A percentile compares a stretch with the other conserved stretches of the same genome.
phyloP scores from a whole-genome alignment of 257 asterid species.

The Gentiana macrophylla region DNA sequence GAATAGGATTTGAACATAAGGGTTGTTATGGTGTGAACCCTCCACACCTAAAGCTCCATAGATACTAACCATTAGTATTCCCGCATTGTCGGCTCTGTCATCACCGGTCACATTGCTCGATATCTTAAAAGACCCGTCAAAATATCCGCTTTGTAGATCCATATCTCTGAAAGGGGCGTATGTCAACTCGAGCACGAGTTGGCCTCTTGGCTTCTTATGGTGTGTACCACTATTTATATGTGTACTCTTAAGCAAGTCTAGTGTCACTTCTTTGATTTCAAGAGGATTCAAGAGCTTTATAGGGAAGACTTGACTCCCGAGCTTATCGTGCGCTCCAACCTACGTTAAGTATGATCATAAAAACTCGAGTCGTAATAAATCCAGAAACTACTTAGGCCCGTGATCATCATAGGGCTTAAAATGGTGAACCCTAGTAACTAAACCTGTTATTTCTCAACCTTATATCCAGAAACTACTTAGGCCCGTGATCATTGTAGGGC shows the following conservation, averaged over 20 bases:
- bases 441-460: no score
- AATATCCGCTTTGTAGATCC: constrained; percentile 23
- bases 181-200: constrained; percentile 31
- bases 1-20: constrained; percentile 43
- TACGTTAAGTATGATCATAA: constrained; percentile 10
- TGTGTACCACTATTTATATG: constrained; percentile 37
- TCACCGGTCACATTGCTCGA: constrained; percentile 17
- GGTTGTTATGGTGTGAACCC: constrained; percentile 53
- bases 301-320: constrained; percentile 75
- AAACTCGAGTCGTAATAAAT: not conserved
- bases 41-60: constrained; percentile 56
- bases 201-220: constrained; percentile 51
- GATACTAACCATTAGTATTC: constrained; percentile 49
- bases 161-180: constrained; percentile 56
- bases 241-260: constrained; percentile 45
- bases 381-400: no score
- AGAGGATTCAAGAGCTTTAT: constrained; percentile 40
- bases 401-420: no score
- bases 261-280: constrained; percentile 38
- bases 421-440: no score
- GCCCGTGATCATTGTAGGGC: no score
- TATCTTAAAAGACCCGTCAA: constrained; percentile 10
- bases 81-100: constrained; percentile 26
- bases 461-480: no score
- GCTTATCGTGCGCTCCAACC: constrained; percentile 73